A percentile compares a stretch with the other conserved stretches of the same genome.
Conservation (phyloP, 176 grass and related monocot species). For the Puccinellia tenuiflora region DNA sequence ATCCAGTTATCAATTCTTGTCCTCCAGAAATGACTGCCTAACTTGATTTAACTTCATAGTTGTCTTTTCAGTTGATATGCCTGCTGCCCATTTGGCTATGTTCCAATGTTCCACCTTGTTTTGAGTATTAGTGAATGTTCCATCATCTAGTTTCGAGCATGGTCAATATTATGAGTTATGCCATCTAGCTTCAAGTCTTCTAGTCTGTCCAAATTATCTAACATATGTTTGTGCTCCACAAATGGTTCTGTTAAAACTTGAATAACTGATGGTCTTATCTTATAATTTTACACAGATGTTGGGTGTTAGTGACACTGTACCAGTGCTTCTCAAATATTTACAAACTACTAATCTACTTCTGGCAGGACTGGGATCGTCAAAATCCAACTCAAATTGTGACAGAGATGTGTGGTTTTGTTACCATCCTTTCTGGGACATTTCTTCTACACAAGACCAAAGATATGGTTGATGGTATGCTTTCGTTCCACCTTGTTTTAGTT, state of each 20-base stretch:
- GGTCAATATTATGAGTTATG: neutral
- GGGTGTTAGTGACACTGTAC: neutral
- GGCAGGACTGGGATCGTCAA: slow-evolving; percentile 95
- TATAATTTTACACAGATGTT: neutral
- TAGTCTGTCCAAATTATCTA: neutral
- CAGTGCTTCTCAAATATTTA: neutral
- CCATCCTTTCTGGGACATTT: slow-evolving; percentile 93
- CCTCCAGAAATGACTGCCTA: neutral
- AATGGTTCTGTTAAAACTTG: neutral
- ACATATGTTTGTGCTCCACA: neutral
- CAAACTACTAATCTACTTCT: slow-evolving; percentile 11
- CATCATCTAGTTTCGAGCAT: neutral
- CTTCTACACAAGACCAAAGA: slow-evolving; percentile 99
- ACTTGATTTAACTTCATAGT: neutral
- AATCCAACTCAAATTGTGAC: slow-evolving; percentile 97
- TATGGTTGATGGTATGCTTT: slow-evolving; percentile 71
- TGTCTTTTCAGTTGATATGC: neutral
- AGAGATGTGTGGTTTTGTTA: slow-evolving; percentile 91
- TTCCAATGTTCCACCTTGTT: neutral
- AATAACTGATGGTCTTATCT: neutral
- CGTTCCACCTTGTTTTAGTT: neutral
- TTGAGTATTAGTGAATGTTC: neutral
- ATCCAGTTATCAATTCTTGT: neutral
- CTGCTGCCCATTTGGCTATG: neutral
- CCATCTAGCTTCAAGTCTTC: neutral